A percentile compares a stretch with the other conserved stretches of the same genome.
These are phyloP conservation scores for Helicocarpus griseus DNA, from an alignment of 2,329 filamentous ascomycete genomes.

Conservation along the genomic window DNA sequence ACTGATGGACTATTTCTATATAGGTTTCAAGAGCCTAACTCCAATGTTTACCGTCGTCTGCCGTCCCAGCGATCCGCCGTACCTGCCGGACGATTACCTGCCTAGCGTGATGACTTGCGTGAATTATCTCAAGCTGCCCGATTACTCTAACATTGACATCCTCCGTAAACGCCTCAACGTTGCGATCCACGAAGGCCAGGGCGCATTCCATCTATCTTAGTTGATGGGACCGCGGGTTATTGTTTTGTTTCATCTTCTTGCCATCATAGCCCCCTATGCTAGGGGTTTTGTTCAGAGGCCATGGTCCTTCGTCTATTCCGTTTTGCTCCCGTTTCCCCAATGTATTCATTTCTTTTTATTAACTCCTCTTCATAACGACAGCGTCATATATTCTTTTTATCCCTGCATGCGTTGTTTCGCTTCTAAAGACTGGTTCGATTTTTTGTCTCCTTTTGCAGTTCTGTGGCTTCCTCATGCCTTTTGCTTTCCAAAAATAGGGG, in stretches of 20 bases:
- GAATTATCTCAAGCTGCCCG: conserved; percentile 95
- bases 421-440: neutral
- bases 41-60: conserved; percentile 99
- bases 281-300: neutral
- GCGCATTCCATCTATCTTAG: conserved; percentile 91
- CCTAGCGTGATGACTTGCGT: conserved; percentile 99
- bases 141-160: conserved; percentile 72
- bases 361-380: neutral
- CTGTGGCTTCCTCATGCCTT: neutral
- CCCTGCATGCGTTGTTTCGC: neutral
- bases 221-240: neutral
- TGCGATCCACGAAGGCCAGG: conserved; percentile 91
- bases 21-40: conserved; percentile 91
- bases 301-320: neutral
- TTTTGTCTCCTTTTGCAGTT: neutral
- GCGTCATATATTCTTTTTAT: neutral
- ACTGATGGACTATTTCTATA: conserved; percentile 24
- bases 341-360: neutral
- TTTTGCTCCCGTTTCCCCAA: neutral
- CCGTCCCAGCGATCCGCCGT: conserved; percentile 93
- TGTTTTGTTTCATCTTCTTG: neutral
- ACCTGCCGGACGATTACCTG: conserved; percentile 92
- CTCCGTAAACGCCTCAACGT: conserved; percentile 70
- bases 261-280: neutral
- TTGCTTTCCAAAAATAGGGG: no score